phyloP scores from a whole-genome alignment of 768 basidiomycete species.

The Lepiota venenata region DNA sequence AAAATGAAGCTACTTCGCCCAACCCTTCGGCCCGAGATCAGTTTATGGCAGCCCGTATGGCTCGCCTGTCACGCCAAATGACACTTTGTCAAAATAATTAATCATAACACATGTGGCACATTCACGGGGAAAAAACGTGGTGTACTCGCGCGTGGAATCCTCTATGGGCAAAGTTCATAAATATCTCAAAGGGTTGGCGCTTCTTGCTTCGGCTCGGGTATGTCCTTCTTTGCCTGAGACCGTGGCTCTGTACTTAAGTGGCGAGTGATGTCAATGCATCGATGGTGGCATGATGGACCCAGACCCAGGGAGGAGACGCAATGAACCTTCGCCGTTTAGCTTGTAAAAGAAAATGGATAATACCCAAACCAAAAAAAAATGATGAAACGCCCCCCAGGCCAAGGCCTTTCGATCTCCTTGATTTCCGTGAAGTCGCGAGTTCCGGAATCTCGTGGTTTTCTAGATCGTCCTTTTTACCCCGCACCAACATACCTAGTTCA shows the following conservation, averaged over 20 bases:
- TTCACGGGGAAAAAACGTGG: slow-evolving; percentile 13
- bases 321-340: too few species aligned
- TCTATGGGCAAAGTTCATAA: neutral
- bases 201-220: neutral
- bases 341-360: too few species aligned
- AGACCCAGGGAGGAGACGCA: too few species aligned
- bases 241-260: neutral
- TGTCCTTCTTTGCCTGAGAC: neutral
- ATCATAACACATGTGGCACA: slow-evolving; percentile 9
- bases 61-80: neutral
- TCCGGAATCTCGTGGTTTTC: too few species aligned
- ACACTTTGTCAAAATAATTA: slow-evolving; percentile 1
- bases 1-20: neutral
- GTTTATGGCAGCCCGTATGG: neutral
- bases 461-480: too few species aligned
- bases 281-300: too few species aligned
- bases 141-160: slow-evolving; percentile 4
- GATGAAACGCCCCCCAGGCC: too few species aligned
- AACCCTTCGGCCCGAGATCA: slow-evolving; percentile 6
- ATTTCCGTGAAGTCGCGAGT: too few species aligned
- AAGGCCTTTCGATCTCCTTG: too few species aligned
- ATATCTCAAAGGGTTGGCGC: too few species aligned
- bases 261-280: neutral
- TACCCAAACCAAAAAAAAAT: too few species aligned
- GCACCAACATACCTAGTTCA: too few species aligned